Evolutionary conservation across 2,329 filamentous ascomycete genomes (phyloP).

Genomic region (Phyllosticta ampelicida): DNA sequence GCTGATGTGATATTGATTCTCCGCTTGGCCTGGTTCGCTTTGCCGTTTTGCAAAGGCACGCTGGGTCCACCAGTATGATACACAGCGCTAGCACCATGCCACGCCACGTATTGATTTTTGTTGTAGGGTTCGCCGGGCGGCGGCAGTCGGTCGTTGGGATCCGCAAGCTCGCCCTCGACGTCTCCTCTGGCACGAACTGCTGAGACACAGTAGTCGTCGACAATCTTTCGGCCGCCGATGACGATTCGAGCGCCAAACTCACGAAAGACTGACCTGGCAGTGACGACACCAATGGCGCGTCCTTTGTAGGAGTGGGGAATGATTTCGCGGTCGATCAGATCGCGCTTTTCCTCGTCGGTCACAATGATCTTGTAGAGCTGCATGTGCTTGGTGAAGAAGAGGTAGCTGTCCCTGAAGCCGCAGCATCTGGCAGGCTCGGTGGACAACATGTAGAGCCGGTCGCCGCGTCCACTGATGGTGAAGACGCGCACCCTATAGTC

Average conservation of each 20-base stretch:
- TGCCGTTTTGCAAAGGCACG: slow-evolving; percentile 64
- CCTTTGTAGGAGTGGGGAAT: slow-evolving; percentile 99
- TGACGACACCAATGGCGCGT: slow-evolving; percentile 91
- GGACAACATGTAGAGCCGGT: slow-evolving; percentile 93
- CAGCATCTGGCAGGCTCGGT: slow-evolving; percentile 95
- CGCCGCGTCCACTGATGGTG: slow-evolving; percentile 71
- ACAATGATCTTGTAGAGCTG: slow-evolving; percentile 97
- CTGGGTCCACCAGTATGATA: slow-evolving; percentile 77
- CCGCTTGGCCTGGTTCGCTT: slow-evolving; percentile 63
- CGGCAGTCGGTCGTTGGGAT: slow-evolving; percentile 73
- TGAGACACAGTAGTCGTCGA: slow-evolving; percentile 80
- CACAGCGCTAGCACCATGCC: slow-evolving; percentile 92
- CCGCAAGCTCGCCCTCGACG: slow-evolving; percentile 80
- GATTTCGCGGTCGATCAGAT: slow-evolving; percentile 89
- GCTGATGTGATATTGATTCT: slow-evolving; percentile 81
- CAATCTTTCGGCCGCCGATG: slow-evolving; percentile 75
- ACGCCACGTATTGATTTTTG: slow-evolving; percentile 97
- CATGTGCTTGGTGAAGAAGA: slow-evolving; percentile 98
- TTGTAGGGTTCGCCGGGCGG: slow-evolving; percentile 81
- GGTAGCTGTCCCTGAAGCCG: slow-evolving; percentile 93
- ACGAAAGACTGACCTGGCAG: slow-evolving; percentile 88
- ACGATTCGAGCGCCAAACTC: slow-evolving; percentile 94
- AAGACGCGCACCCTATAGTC: slow-evolving; percentile 96
- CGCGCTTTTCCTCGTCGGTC: slow-evolving; percentile 91
- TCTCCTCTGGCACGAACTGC: slow-evolving; percentile 66